Base-by-base conservation (phyloP, 1,139 yeast genomes). In the Zygoascus hellenicus region DNA sequence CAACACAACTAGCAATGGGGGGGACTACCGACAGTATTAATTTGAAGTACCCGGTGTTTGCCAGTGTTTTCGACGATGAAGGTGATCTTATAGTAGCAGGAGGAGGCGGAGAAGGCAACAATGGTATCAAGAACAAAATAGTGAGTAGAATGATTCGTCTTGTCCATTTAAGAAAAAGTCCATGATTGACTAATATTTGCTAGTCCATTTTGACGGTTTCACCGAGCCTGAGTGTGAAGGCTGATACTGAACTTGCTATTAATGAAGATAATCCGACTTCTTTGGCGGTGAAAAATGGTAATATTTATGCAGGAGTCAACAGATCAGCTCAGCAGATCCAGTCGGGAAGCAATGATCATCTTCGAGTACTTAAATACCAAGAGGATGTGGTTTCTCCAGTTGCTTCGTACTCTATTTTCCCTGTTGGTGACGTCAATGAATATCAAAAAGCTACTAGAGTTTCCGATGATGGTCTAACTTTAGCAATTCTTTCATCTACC, bases 61-160 rank as follows among this genome's bases (percentile, higher is more conserved):
- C 87, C 1, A 81, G 90, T 50, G 76, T 77, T 54, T 90, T 87
- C 62, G 71, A 82, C 47, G 74, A 78, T 56, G 75, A 81, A 56
- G 70, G 74, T 54, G 76, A 82, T 2, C 65, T 89, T 32, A 65
- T 89, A 46, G 85, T 84, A 28, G 80, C 89, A 5, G 98, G 98
- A 38, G 98, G 97, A 40, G 97, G 97, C 34, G 97, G 97, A 35
- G 95, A 87, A 64, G 95, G 95, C 13, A 82, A 62, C 68, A 82
- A 87, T 60, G 97, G 96, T 39, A 80, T 89, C 48, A 86, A 92
- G 41, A 90, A 90, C 65, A 88, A 85, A 63, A 71, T 90, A 57
- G 62, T 59, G 49, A 35, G 59, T 51, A 11, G 3, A n/a, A 14
- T 2, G 26, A 17, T 13, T 9, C 22, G 22, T 13, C 17, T 14